Evolutionary conservation across 169 alveolate species (phyloP).

Genomic region (Plasmodium gallinaceum): DNA sequence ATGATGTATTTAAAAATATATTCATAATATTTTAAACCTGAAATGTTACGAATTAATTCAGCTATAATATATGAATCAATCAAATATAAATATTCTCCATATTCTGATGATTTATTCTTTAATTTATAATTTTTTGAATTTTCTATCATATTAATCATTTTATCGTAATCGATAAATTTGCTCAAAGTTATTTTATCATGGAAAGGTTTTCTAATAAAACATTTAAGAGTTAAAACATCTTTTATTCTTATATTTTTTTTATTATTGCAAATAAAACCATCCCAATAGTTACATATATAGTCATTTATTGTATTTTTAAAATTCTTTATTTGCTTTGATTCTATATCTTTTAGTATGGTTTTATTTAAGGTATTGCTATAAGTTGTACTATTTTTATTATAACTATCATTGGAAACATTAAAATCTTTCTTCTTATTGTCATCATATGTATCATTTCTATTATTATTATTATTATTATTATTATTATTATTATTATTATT

Average conservation of each 20-base stretch:
- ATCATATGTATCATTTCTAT: not conserved
- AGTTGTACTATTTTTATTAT: not conserved
- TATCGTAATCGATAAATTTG: conserved; percentile 60
- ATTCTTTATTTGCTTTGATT: conserved; percentile 38
- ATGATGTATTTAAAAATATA: conserved; percentile 62
- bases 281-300: conserved; percentile 82
- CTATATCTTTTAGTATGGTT: conserved; percentile 18
- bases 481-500: not conserved
- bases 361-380: not conserved
- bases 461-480: not conserved
- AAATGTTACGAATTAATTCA: conserved; percentile 41
- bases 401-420: not conserved
- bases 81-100: conserved; percentile 60
- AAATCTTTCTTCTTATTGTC: not conserved
- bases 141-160: conserved; percentile 78
- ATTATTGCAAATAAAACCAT: conserved; percentile 81
- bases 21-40: conserved; percentile 60
- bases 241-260: conserved; percentile 79
- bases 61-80: conserved; percentile 61
- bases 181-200: conserved; percentile 78
- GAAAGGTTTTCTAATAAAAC: conserved; percentile 78
- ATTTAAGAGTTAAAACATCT: conserved; percentile 78
- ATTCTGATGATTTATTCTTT: conserved; percentile 1
- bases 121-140: conserved; percentile 61
- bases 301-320: conserved; percentile 69